These are phyloP conservation scores for Neoarthrinium moseri DNA, from an alignment of 2,329 filamentous ascomycete genomes.

Conservation along the genomic window DNA sequence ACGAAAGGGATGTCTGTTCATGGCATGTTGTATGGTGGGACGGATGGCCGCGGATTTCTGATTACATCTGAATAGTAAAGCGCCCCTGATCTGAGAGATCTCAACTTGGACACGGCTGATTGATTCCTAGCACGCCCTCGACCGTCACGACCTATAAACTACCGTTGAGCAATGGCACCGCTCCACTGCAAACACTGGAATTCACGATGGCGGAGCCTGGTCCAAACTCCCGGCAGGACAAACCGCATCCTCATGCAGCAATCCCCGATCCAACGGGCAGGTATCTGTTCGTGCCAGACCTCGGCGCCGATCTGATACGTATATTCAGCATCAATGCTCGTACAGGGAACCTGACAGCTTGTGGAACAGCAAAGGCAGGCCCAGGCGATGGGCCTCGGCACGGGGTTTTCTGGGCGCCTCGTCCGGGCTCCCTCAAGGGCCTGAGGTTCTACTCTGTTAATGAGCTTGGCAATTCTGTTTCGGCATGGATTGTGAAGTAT, in stretches of 20 bases:
- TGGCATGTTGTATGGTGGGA: conserved; percentile 37
- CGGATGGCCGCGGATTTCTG: conserved; percentile 37
- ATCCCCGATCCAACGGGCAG: conserved; percentile 47
- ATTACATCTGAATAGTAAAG: conserved; percentile 43
- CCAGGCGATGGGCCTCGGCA: conserved; percentile 53
- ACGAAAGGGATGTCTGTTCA: conserved; percentile 37
- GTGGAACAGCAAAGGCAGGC: conserved; percentile 37
- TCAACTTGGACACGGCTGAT: conserved; percentile 11
- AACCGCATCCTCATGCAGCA: conserved; percentile 53
- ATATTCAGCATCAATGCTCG: conserved; percentile 47
- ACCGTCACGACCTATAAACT: conserved; percentile 43
- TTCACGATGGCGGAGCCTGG: conserved; percentile 42
- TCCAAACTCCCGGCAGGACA: conserved; percentile 50
- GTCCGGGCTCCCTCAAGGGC: conserved; percentile 20
- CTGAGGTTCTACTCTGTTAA: conserved; percentile 40
- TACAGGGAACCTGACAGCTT: conserved; percentile 44
- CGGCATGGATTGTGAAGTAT: conserved; percentile 49
- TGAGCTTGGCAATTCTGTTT: conserved; percentile 49
- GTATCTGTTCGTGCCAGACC: conserved; percentile 50
- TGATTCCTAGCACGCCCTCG: conserved; percentile 33
- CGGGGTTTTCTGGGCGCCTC: conserved; percentile 46
- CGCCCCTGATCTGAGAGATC: not conserved
- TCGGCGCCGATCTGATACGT: conserved; percentile 54
- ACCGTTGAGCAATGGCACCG: conserved; percentile 28
- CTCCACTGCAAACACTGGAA: conserved; percentile 33